Base-by-base conservation (phyloP, 768 basidiomycete species). In the Leccinellum luteum region DNA sequence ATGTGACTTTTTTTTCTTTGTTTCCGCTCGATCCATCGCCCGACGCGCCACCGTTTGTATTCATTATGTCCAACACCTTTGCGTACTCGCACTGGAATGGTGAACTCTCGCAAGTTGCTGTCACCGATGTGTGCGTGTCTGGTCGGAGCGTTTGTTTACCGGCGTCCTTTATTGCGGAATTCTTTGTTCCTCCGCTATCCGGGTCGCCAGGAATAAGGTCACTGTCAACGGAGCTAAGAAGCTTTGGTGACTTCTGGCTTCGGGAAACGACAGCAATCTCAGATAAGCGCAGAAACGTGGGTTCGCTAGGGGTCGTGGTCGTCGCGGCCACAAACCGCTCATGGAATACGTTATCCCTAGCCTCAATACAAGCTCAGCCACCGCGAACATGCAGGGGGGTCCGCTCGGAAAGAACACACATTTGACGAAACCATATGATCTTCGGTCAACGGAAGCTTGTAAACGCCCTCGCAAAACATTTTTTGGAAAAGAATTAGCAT, bases 151-250 rank as follows among this genome's bases (percentile, higher is more conserved):
- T 21, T 47, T 49, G 50, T 21, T 23, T 15, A 25, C 41, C 49
- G 43, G 28, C 38, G 44, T 28, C 52, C n/a, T 52, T 28, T 54
- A 56, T 38, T 52, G 45, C 41, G 56, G 61, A 35, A 31, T 30
- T 35, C 48, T 28, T 27, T 53, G 49, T 48, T 51, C 34, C 25
- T 21, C 49, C 43, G 54, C 48, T 55, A 19, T 60, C 59, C 60
- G 66, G 63, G 62, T 70, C 59, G 60, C 57, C 59, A 59, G 57
- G 66, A 44, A 34, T 53, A 51, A 51, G 54, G 28, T 23, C 52
- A 54, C 44, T 64, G 21, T 55, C 51, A 48, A 61, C 56, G 67
- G 59, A 55, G 51, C 52, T 41, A 28, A 35, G 50, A 59, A 50
- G 48, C 58, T 54, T n/a, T 63, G 54, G 54, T 44, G 56, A 55